Percentiles rank a stretch among this genome's conserved stretches.
phyloP scores from a whole-genome alignment of 2,329 filamentous ascomycete genomes.

The Aspergillus sergii region DNA sequence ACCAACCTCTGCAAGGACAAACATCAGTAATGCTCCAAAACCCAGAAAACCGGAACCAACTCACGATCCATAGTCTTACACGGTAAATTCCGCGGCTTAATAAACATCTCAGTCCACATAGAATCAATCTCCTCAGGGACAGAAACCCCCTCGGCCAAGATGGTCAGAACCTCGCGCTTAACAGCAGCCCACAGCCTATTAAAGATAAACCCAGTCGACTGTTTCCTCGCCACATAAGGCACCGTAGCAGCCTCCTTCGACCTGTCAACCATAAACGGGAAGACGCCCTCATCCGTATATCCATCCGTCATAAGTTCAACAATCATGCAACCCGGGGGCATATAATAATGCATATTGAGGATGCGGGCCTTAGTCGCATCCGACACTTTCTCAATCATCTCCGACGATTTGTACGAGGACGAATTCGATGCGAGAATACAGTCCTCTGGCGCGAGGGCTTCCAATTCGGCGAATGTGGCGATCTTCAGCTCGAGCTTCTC shows the following conservation, averaged over 20 bases:
- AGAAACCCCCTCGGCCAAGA: slow-evolving; percentile 54
- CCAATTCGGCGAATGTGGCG: slow-evolving; percentile 51
- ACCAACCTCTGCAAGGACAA: slow-evolving; percentile 40
- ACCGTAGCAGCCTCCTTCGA: slow-evolving; percentile 43
- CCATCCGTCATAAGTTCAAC: slow-evolving; percentile 60
- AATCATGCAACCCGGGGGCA: slow-evolving; percentile 47
- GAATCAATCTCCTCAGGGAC: slow-evolving; percentile 52
- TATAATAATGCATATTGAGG: slow-evolving; percentile 56
- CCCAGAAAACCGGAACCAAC: slow-evolving; percentile 7
- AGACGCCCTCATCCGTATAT: slow-evolving; percentile 45
- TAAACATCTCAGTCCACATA: slow-evolving; percentile 49
- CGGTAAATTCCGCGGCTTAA: slow-evolving; percentile 29
- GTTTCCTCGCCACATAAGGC: slow-evolving; percentile 48
- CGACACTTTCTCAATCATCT: slow-evolving; percentile 45
- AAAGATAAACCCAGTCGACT: slow-evolving; percentile 58
- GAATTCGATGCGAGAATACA: slow-evolving; percentile 56
- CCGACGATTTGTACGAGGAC: slow-evolving; percentile 54
- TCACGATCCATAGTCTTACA: slow-evolving; percentile 50
- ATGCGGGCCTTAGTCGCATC: slow-evolving; percentile 40
- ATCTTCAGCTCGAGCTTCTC: slow-evolving; percentile 55
- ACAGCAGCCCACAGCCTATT: slow-evolving; percentile 61
- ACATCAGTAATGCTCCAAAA: neutral
- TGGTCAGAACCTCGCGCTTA: slow-evolving; percentile 54
- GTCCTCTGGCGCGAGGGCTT: slow-evolving; percentile 46
- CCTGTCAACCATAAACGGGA: slow-evolving; percentile 49